Base-by-base conservation (phyloP, 108 stramenopile genomes). In the Aurantiochytrium sp. region DNA sequence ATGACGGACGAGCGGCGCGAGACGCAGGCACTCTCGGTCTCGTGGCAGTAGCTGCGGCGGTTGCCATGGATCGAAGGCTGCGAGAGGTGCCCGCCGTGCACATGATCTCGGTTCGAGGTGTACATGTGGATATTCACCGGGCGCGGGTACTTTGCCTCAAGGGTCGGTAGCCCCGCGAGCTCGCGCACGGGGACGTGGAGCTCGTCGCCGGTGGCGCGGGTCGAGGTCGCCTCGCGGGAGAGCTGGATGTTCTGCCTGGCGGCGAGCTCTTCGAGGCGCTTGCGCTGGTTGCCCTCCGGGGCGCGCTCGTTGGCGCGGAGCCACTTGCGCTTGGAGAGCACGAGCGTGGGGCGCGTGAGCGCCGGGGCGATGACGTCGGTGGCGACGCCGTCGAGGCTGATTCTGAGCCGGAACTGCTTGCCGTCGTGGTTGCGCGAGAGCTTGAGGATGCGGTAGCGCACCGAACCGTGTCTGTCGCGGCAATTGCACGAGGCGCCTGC, bases 311-410 rank as follows among this genome's bases (percentile, higher is more conserved):
- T 81, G 6, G 73, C 73, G 42, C 45, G 39, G 6, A 81, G 73
- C 73, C 45, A 48, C 45, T 81, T 81, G 42, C 73, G 73, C 30
- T 81, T 81, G 21, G 73, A 81, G 8, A 81, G 30, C 39, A 81
- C 73, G 21, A 15, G 12, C 0, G 45, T 48, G 15, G 73, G 42
- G 0, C 73, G 21, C 42, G 73, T 48, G 1, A 27, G 6, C 12
- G 45, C 73, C 17, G 39, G 42, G 2, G 73, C 73, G 45, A 81
- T 24, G 12, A 48, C 73, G n/a, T 41, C 39, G 6, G 50, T 24
- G 24, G 6, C 45, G 42, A 48, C 4, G 45, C 73, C 73, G 39
- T 41, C 73, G 73, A 81, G 21, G 27, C 45, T 48, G 42, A 81
- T 48, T 27, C 24, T 41, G 10, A 81, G 39, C 2, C 73, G 39